Evolutionary conservation across 768 basidiomycete genomes (phyloP), one percentile per base, ranked within the genome.

Genomic region (Pleurotus eryngii): DNA sequence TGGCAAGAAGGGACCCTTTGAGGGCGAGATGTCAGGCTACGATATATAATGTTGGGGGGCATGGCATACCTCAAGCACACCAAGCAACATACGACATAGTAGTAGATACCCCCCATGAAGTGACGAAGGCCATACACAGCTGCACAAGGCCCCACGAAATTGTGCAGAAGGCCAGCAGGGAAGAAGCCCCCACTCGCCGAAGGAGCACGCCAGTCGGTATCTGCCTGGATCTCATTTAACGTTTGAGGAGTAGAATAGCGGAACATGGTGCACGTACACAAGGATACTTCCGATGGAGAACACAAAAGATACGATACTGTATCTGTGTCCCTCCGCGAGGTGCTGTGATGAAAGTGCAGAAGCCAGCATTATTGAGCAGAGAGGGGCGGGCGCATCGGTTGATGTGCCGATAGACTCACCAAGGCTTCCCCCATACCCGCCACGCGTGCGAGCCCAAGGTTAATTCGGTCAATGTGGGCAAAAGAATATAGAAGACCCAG

Each of bases 1-100:
- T 43, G 81, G 79, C 59, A 80, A 79, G 65, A 80, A 81, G 27
- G 78, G 79, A 8, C 78, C 77, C 79, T 81, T 26, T 47, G 24
- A 54, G 22, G 50, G 43, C 3, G 17, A 26, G 5, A 9, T 37
- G 30, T 35, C 30, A 35, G 3, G 3, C 30, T 9, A 35, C 30
- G 8, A 35, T 8, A 8, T 9, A 35, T 48, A 46, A 15, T 46
- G 38, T n/a, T n/a, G 42, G 15, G 46, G 46, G 50, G 20, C 15
- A 24, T 22, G 11, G 26, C 65, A 3, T 22, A 78, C 80, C 68
- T 80, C 79, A 51, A 79, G 74, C 12, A 64, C 63, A 51, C 79
- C 79, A 35, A 80, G 69, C 18, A 79, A 59, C 4, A 71, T 69
- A 49, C 79, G 66, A 58, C 74, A 75, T 26, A 79, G 60, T 9